Conservation (phyloP, 805 yeast genomes). For the Yamadazyma sp. region DNA sequence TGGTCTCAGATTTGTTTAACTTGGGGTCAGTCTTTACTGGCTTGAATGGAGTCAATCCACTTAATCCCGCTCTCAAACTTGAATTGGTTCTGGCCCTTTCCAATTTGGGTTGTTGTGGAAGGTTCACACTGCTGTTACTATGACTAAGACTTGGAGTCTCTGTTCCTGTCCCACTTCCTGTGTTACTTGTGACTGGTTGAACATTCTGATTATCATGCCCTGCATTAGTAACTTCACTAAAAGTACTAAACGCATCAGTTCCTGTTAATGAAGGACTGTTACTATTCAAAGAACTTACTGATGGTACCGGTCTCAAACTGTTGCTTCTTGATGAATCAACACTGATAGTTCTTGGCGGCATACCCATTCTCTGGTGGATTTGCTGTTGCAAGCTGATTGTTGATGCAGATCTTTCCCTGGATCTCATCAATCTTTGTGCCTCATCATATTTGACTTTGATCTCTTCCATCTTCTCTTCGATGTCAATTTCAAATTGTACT, state of each 20-base stretch:
- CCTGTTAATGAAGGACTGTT: too few relatives aligned
- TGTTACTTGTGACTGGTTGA: too few relatives aligned
- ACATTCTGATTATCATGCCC: too few relatives aligned
- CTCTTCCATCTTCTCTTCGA: constrained; percentile 22
- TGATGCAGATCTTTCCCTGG: constrained; percentile 5
- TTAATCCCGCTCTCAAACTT: constrained; percentile 23
- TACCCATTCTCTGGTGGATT: neutral
- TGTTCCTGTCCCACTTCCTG: neutral
- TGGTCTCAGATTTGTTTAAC: constrained; percentile 13
- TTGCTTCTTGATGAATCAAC: constrained; percentile 3
- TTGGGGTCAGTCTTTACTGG: constrained; percentile 20
- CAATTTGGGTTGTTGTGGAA: constrained; percentile 7
- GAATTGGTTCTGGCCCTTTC: constrained; percentile 15
- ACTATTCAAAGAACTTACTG: constrained; percentile 13
- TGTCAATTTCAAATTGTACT: constrained; percentile 25
- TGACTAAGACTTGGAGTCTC: neutral
- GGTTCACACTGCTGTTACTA: too few relatives aligned
- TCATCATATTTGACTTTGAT: constrained; percentile 16
- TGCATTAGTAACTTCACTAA: constrained; percentile 1
- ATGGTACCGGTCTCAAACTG: constrained; percentile 9
- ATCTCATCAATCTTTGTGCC: constrained; percentile 9
- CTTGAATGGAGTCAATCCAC: constrained; percentile 30
- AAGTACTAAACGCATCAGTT: constrained; percentile 1
- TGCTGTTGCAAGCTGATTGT: constrained; percentile 1
- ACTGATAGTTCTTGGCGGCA: constrained; percentile 7